Conservation (phyloP, 2,329 filamentous ascomycete genomes). For the Blastomyces gilchristii region DNA sequence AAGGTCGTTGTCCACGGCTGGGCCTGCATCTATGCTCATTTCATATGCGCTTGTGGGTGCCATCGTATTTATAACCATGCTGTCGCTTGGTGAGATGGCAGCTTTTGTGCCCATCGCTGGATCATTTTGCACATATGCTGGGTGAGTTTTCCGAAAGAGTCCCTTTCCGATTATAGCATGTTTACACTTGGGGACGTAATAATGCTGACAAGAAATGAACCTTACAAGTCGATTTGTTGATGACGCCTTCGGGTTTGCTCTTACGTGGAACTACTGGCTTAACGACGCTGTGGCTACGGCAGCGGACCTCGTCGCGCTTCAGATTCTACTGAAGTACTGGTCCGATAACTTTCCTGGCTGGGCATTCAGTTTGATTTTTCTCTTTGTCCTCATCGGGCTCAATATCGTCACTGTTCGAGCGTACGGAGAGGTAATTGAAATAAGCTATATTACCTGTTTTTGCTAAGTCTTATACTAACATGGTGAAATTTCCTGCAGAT, state of each 20-base stretch:
- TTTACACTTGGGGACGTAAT: neutral
- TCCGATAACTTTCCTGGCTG: slow-evolving; percentile 52
- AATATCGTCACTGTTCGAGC: slow-evolving; percentile 45
- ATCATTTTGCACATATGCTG: slow-evolving; percentile 47
- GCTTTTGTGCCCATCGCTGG: slow-evolving; percentile 47
- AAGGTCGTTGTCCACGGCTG: slow-evolving; percentile 49
- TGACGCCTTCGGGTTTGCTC: slow-evolving; percentile 35
- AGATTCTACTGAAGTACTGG: slow-evolving; percentile 53
- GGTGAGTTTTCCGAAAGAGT: slow-evolving; percentile 26
- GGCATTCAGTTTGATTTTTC: slow-evolving; percentile 53
- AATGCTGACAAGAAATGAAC: neutral
- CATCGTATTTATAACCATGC: slow-evolving; percentile 51
- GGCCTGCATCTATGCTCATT: slow-evolving; percentile 50
- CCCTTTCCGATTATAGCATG: neutral
- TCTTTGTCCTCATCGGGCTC: slow-evolving; percentile 44
- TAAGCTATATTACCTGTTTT: neutral
- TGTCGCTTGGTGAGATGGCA: slow-evolving; percentile 52
- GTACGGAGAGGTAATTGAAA: slow-evolving; percentile 42
- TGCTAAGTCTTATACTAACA: slow-evolving; percentile 2
- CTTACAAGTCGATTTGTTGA: slow-evolving; percentile 33
- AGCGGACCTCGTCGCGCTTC: slow-evolving; percentile 50
- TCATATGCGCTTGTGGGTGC: slow-evolving; percentile 47
- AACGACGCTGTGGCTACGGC: slow-evolving; percentile 54
- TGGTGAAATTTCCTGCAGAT: slow-evolving; percentile 18
- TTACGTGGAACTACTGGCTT: slow-evolving; percentile 48